Base-by-base conservation (phyloP, 805 yeast genomes). In the Monosporozyma unispora region DNA sequence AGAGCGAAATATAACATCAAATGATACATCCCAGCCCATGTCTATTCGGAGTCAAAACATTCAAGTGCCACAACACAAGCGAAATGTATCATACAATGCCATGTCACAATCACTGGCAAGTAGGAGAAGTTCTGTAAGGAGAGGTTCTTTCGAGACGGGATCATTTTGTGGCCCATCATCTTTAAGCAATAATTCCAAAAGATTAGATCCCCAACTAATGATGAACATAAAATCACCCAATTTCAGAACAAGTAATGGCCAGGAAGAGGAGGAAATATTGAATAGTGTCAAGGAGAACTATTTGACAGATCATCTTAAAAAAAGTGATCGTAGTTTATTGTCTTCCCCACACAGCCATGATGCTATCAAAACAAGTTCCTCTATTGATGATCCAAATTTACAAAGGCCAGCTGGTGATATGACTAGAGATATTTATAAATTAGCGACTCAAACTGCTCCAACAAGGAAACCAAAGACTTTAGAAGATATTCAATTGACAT, bases 371-470 rank as follows among this genome's bases (percentile, higher is more conserved):
- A 50, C 14, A 31, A 14, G 8, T 23, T 10, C 14, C 22, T 14
- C 29, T 23, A 41, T 25, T 25, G 31, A n/a, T 41, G 31, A 41
- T n/a, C 44, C 44, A 16, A 23, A 35, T 44, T 50, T 60, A 16
- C 50, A 50, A 6, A 55, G 61, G 18, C 61, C 60, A 11, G 73
- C 70, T 2, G 73, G 70, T 25, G 72, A 69, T 52, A 67, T 69
- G 4, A 57, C 70, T 4, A 55, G 72, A 54, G 73, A 69, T 33
- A 62, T 69, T 4, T 69, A 67, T 50, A 61, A 58, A 22, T 47
- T 59, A 60, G 25, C 44, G 4, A 8, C 9, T 49, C 16, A 39
- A 35, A 16, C 2, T 2, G 2, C 35, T 21, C 50, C 54, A 18
- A 41, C 40, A 5, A 51, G 48, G 18, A 57, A 49, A 42, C 52